Base-by-base conservation (phyloP, 768 basidiomycete species). In the Pleurotus pulmonarius region DNA sequence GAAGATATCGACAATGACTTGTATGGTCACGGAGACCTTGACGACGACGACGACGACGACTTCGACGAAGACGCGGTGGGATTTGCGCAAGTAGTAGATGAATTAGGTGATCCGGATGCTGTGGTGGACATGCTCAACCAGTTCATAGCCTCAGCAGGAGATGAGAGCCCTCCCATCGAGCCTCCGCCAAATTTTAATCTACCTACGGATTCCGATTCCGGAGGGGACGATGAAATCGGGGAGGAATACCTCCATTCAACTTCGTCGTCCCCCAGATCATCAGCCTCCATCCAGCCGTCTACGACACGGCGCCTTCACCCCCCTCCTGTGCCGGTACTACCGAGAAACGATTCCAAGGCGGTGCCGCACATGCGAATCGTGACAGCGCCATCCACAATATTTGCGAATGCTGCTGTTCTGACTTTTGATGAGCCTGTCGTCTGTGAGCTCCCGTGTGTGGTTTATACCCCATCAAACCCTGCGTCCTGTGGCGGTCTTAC, bases 391-490 rank as follows among this genome's bases (percentile, higher is more conserved):
- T 46, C 57, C 2, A 56, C 56, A 8, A 18, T 26, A 13, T 41
- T 66, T 4, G 54, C 57, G 37, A 58, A 49, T 1, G 7, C 34
- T 46, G 5, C 22, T 11, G 41, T 41, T 2, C 56, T 24, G n/a
- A 56, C 63, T n/a, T 74, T 73, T 57, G 49, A 54, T n/a, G 67
- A 67, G 43, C 45, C 44, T 3, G 67, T 73, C 0, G 46, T 45
- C 26, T 65, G 67, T 37, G 43, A 55, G 6, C 46, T 77, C 44
- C 68, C 69, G 3, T 75, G 67, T 55, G 63, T 69, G 3, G 60
- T 54, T 3, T 63, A 56, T 48, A 43, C 59, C 5, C 56, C 61
- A 4, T 18, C 9, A 5, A 24, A 38, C 22, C 16, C 29, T 29
- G 8, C 29, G 15, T 26, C 15, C 4, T 26, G 38, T 49, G 39